These are phyloP conservation scores for Penicillium turbatum DNA, from an alignment of 495 filamentous ascomycete genomes.

Conservation along the genomic window DNA sequence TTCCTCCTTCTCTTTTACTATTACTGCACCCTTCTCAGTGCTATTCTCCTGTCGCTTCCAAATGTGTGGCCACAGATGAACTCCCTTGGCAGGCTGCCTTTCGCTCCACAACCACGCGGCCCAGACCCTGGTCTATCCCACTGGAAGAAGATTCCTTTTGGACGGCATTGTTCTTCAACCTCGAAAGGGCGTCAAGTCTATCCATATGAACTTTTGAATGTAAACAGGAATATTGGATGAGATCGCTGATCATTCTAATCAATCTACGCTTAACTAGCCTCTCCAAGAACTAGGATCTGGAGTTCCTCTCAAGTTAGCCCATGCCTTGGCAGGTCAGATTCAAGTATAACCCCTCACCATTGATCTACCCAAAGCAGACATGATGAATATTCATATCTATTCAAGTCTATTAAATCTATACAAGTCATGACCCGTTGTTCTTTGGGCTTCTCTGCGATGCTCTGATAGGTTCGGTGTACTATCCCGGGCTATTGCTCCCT, in stretches of 20 bases:
- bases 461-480: background rate
- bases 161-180: background rate
- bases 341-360: slow-evolving; percentile 2
- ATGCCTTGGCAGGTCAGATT: background rate
- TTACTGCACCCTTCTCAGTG: too few relatives aligned
- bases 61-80: background rate
- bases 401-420: background rate
- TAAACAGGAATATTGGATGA: too few relatives aligned
- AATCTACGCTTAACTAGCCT: background rate
- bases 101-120: slow-evolving; percentile 16
- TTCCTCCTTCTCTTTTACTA: too few relatives aligned
- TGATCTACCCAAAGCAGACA: background rate
- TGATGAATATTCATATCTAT: background rate
- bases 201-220: too few relatives aligned
- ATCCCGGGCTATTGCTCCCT: background rate
- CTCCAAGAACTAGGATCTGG: background rate
- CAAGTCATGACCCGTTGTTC: background rate
- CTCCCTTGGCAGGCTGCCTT: background rate
- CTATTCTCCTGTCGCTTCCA: too few relatives aligned
- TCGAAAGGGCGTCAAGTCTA: too few relatives aligned
- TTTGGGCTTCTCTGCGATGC: background rate
- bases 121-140: slow-evolving; percentile 27
- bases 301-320: background rate
- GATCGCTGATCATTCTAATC: too few relatives aligned
- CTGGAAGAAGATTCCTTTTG: slow-evolving; percentile 14